Evolutionary conservation across 2,329 filamentous ascomycete genomes (phyloP), one percentile per base, ranked within the genome.

Genomic region (Colletotrichum tofieldiae): DNA sequence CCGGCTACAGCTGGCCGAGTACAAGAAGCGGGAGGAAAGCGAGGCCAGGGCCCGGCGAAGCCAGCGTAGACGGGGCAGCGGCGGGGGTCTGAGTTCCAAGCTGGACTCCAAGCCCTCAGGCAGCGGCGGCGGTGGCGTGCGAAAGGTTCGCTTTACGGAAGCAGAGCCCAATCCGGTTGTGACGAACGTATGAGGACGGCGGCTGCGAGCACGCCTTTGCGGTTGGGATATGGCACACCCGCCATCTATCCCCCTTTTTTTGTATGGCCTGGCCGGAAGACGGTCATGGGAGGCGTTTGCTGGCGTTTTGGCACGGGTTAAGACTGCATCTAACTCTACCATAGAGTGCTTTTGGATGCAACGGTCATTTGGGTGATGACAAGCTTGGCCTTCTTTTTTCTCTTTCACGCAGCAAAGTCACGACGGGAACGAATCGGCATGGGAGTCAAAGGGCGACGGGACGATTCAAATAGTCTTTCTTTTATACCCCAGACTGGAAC

Each of bases 1-100:
- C 51, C 85, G 85, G 68, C 87, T 90, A 78, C 91, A 92, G 79
- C 85, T 93, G 76, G 86, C 86, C 12, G 90, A 91, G 56, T 93
- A 92, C 78, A 86, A 83, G 74, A 89, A 86, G 75, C 85, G 90
- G 29, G 89, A 92, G 76, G 89, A 90, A 77, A 85, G 84, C 59
- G 89, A 93, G 68, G 90, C 90, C 5, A 84, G 91, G 60, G 86
- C 88, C 0, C 84, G 81, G 74, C 84, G 90, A 68, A 92, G 81
- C 74, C 85, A 88, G 77, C 84, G 86, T 59, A 83, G 90, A 55
- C 82, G 85, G 11, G 81, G 77, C 9, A 81, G 78, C 37, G 66
- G 65, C 23, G 77, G 77, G 12, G 76, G 75, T 73, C 67, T 71
- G 29, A 23, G 20, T 7, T 41, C 54, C 14, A 73, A 71, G 55